phyloP scores from a whole-genome alignment of 2,329 filamentous ascomycete species.

The Pseudogymnoascus sp. region DNA sequence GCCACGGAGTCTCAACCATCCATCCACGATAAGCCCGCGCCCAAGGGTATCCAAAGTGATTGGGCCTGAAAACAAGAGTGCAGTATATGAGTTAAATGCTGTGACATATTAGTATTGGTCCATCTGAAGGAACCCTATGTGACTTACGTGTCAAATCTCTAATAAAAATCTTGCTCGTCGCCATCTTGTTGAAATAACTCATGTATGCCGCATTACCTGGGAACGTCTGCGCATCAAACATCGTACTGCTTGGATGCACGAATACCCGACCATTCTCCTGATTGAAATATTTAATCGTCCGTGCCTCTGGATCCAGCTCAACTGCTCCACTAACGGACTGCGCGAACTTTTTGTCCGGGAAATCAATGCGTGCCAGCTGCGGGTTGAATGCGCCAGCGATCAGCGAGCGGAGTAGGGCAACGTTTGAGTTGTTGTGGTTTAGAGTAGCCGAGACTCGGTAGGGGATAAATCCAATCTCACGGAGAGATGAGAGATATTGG shows the following conservation, averaged over 20 bases:
- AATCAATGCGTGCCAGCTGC: constrained; percentile 83
- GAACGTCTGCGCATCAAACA: constrained; percentile 77
- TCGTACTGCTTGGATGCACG: constrained; percentile 77
- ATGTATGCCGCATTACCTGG: constrained; percentile 68
- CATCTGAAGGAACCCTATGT: neutral
- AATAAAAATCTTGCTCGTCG: constrained; percentile 85
- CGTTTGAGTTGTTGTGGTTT: constrained; percentile 40
- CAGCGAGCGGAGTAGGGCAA: constrained; percentile 26
- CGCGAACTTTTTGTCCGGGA: constrained; percentile 93
- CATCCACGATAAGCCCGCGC: constrained; percentile 79
- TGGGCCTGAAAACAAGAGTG: constrained; percentile 79
- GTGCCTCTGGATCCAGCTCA: constrained; percentile 84
- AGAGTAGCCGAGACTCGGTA: constrained; percentile 30
- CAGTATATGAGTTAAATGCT: constrained; percentile 82
- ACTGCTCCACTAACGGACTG: constrained; percentile 80
- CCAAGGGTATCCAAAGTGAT: constrained; percentile 83
- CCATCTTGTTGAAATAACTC: constrained; percentile 86
- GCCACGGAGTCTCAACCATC: constrained; percentile 76
- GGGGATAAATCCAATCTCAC: constrained; percentile 72
- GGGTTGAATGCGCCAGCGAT: constrained; percentile 50
- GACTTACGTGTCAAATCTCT: constrained; percentile 77
- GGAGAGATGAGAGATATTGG: constrained; percentile 78
- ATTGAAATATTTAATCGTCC: constrained; percentile 86
- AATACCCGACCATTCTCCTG: constrained; percentile 82
- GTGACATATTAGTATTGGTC: constrained; percentile 9